Evolutionary conservation across 176 grass and related monocot species (phyloP), one percentile per base, ranked within the genome.

Genomic region (Chrysopogon serrulatus): DNA sequence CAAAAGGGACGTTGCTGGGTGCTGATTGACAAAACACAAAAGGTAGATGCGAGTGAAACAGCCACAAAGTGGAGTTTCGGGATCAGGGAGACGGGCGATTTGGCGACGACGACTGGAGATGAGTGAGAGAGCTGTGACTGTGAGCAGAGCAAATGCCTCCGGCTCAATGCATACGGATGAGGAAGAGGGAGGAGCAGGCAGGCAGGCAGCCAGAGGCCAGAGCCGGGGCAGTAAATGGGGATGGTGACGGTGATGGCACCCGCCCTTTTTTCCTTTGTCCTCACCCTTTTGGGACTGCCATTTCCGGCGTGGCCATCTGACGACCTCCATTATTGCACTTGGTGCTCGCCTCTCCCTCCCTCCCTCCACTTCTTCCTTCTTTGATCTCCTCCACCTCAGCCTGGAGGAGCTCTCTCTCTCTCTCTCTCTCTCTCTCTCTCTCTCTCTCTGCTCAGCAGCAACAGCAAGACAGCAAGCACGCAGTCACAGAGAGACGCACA

Each of bases 241-340:
- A 69, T 83, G 89, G 75, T 59, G 89, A 90, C 48, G 84, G 69
- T 75, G 85, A 80, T 83, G 80, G 80, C 89, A 34, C 78, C 59
- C 82, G 30, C 61, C 15, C 12, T 39, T 81, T 80, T 79, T 67
- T 73, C 57, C 5, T 40, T 90, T 90, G 89, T 87, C 89, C 89
- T 84, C 68, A 80, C 80, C 89, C n/a, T n/a, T n/a, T 82, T 87
- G 80, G 84, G 75, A 84, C 84, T 87, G 89, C 85, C 80, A 87
- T 90, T 90, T 90, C 80, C 75, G 89, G 89, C 80, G 89, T 90
- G 89, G 89, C 80, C 85, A 80, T 84, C 85, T 84, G 89, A 90
- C 80, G 80, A 53, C 1, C 75, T 87, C 85, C 89, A 87, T 90
- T 87, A 87, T 87, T 90, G 76, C 80, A 34, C 89, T 49, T 83